phyloP scores from a whole-genome alignment of 768 basidiomycete genomes.

The Hypholoma fasciculare region DNA sequence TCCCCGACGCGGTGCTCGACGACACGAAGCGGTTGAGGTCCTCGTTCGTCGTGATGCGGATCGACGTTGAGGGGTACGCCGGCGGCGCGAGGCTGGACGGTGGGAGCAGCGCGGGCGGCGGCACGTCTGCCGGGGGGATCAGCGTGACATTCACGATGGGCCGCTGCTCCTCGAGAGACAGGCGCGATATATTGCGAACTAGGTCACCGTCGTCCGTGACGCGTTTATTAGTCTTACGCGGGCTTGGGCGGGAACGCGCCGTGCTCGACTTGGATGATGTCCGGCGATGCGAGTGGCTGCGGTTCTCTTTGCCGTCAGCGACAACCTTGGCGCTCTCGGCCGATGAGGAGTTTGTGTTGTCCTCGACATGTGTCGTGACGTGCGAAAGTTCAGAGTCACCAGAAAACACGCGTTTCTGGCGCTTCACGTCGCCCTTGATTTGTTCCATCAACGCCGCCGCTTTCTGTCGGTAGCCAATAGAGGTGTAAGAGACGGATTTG shows the following conservation, averaged over 20 bases:
- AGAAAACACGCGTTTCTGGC: conserved; percentile 72
- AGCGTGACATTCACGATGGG: conserved; percentile 24
- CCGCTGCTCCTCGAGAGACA: conserved; percentile 25
- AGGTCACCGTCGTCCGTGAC: conserved; percentile 20
- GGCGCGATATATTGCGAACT: conserved; percentile 22
- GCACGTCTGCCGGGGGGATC: conserved; percentile 14
- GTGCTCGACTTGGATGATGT: conserved; percentile 30
- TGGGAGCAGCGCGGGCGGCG: conserved; percentile 9
- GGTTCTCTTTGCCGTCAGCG: conserved; percentile 29
- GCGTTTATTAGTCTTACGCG: conserved; percentile 19
- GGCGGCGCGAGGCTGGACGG: conserved; percentile 31
- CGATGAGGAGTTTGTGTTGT: conserved; percentile 22
- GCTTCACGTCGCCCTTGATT: conserved; percentile 78
- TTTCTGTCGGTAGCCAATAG: conserved; percentile 70
- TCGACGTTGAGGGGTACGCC: conserved; percentile 52
- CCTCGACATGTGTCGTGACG: conserved; percentile 33
- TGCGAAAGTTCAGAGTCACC: conserved; percentile 60
- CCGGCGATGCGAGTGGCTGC: conserved; percentile 29
- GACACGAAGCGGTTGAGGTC: conserved; percentile 91
- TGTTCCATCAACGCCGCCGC: conserved; percentile 84
- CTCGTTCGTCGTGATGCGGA: conserved; percentile 54
- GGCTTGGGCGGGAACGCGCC: conserved; percentile 24
- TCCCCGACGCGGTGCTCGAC: conserved; percentile 75
- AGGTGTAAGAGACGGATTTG: conserved; percentile 47
- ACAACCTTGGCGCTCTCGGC: conserved; percentile 16